Conservation (phyloP, 306 rosid genomes). For the Lathyrus tuberosus region DNA sequence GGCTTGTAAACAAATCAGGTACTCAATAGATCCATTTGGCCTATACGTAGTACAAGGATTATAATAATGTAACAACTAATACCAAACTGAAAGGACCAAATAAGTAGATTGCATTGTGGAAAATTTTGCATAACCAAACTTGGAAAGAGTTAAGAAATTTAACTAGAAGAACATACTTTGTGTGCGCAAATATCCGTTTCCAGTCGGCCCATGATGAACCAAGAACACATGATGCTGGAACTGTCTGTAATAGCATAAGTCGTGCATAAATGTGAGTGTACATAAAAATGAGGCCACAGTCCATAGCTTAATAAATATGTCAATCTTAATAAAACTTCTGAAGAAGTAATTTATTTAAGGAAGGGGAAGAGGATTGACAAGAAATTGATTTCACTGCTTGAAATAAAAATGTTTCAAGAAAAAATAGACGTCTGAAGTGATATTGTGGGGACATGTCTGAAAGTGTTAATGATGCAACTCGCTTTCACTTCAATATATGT, state of each 20-base stretch:
- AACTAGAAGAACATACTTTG: conserved; percentile 55
- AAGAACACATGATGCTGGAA: conserved; percentile 80
- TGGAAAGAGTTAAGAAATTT: conserved; percentile 15
- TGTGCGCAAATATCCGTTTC: conserved; percentile 73
- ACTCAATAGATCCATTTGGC: conserved; percentile 64
- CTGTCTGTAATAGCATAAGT: conserved; percentile 53
- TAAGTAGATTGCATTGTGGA: conserved; percentile 20
- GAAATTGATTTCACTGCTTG: conserved; percentile 9
- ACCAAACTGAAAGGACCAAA: conserved; percentile 17
- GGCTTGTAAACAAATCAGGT: conserved; percentile 77
- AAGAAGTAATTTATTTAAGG: neutral
- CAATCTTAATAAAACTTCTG: conserved; percentile 6
- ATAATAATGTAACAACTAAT: conserved; percentile 4
- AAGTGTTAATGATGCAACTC: conserved; percentile 2
- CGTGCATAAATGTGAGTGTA: conserved; percentile 2
- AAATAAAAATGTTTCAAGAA: conserved; percentile 27
- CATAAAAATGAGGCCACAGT: conserved; percentile 12
- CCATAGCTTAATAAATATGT: conserved; percentile 6
- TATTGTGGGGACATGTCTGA: neutral
- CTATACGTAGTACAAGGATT: conserved; percentile 45
- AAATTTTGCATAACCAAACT: conserved; percentile 20
- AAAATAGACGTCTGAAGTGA: conserved; percentile 5
- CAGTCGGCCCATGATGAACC: conserved; percentile 85
- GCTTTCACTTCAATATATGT: conserved; percentile 28
- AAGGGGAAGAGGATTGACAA: conserved; percentile 8